phyloP scores from a whole-genome alignment of 768 basidiomycete species.

The Hortiboletus campestris region DNA sequence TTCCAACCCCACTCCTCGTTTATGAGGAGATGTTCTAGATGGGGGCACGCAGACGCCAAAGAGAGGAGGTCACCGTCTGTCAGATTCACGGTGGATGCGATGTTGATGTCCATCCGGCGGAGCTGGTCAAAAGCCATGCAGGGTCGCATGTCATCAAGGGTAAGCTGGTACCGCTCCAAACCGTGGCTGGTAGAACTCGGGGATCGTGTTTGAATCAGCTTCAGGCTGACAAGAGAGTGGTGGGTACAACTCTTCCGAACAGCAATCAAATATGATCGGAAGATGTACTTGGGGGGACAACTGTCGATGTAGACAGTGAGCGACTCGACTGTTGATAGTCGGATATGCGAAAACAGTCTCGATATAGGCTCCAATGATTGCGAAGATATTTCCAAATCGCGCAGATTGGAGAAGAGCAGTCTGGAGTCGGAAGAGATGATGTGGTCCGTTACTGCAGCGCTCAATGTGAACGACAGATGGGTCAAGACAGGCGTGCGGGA shows the following conservation, averaged over 20 bases:
- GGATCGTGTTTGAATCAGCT: slow-evolving; percentile 10
- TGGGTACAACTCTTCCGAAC: slow-evolving; percentile 6
- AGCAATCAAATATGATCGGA: slow-evolving; percentile 6
- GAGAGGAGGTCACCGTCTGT: slow-evolving; percentile 8
- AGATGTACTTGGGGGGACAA: slow-evolving; percentile 6
- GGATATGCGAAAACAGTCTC: neutral
- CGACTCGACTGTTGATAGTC: slow-evolving; percentile 5
- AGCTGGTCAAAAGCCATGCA: slow-evolving; percentile 15
- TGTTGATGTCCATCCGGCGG: slow-evolving; percentile 12
- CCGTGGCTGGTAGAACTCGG: neutral
- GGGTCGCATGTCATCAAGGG: slow-evolving; percentile 18
- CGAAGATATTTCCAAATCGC: slow-evolving; percentile 11
- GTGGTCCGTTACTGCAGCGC: neutral
- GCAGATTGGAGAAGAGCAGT: slow-evolving; percentile 9
- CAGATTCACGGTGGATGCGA: slow-evolving; percentile 9
- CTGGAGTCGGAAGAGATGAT: neutral
- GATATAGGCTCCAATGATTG: slow-evolving; percentile 2
- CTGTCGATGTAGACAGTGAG: slow-evolving; percentile 8
- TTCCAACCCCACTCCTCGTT: slow-evolving; percentile 24
- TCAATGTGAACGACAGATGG: slow-evolving; percentile 10
- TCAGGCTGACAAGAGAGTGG: slow-evolving; percentile 2
- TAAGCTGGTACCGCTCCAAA: slow-evolving; percentile 8
- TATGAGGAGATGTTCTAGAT: slow-evolving; percentile 13
- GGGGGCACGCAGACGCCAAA: slow-evolving; percentile 19
- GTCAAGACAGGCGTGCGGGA: slow-evolving; percentile 13